A percentile compares a stretch with the other conserved stretches of the same genome.
These are phyloP conservation scores for Polygonum maritimum DNA, from an alignment of 148 eudicot species.

Conservation along the genomic window DNA sequence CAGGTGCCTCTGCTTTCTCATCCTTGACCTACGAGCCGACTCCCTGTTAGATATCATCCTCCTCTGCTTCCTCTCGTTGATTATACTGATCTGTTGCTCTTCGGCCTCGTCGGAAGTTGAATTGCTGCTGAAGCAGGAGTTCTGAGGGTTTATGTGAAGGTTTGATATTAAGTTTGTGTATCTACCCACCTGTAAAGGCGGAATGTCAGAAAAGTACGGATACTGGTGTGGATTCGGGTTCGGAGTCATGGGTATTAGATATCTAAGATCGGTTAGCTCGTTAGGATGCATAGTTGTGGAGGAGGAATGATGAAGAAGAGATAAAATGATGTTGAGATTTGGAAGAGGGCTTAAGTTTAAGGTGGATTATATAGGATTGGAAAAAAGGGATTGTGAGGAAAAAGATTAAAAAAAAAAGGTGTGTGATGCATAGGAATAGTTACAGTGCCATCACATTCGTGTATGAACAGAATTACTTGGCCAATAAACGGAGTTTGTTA, in stretches of 20 bases:
- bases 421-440: neutral
- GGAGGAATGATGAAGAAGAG: neutral
- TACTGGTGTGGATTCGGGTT: conserved; percentile 13
- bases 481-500: neutral
- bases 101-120: conserved; percentile 69
- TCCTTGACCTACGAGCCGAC: conserved; percentile 60
- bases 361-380: conserved; percentile 6
- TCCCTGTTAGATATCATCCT: conserved; percentile 69
- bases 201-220: conserved; percentile 15
- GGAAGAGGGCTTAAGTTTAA: neutral
- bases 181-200: neutral
- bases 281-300: conserved; percentile 30
- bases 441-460: neutral
- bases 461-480: conserved; percentile 1
- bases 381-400: neutral
- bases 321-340: neutral
- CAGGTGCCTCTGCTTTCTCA: conserved; percentile 65
- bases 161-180: conserved; percentile 6
- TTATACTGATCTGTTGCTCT: conserved; percentile 40
- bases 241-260: conserved; percentile 25
- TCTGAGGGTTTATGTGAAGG: conserved; percentile 18
- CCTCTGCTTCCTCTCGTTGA: conserved; percentile 58
- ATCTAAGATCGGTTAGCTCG: conserved; percentile 31
- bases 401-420: neutral
- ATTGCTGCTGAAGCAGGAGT: conserved; percentile 37